Base-by-base conservation (phyloP, 805 yeast species). In the Zygoascus bituminiphila region DNA sequence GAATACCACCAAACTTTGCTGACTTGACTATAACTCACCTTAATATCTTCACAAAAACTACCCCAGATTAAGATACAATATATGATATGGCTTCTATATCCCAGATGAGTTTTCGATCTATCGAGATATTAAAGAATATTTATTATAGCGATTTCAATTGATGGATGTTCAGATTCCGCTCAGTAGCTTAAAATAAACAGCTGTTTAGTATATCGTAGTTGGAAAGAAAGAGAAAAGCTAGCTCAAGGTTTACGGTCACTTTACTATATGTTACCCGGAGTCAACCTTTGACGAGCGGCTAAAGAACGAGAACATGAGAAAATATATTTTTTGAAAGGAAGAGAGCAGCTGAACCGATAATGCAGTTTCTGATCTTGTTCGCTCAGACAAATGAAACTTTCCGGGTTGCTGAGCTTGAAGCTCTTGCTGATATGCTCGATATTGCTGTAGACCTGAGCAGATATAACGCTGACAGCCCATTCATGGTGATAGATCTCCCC, bases 341-440 rank as follows among this genome's bases (percentile, higher is more conserved):
- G 3, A 12, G 33, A 29, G 33, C 33, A 29, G 33, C n/a, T n/a
- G n/a, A n/a, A n/a, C n/a, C 36, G 14, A 40, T 40, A 24, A 63
- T 62, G 64, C 73, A 76, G 47, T 93, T 87, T 60, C 63, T 91
- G 43, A 70, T 93, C n/a, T 79, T 83, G 60, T 73, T 93, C 61
- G 96, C 96, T 2, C 96, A 89, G 65, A 76, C 82, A 38, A 88
- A 88, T 60, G 79, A 82, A 45, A 74, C 77, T 51, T 91, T 91
- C 65, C 73, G 98, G 44, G 66, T 67, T 33, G 86, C 95, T 0
- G 98, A 91, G 66, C 67, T 93, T 31, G 88, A 84, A 57, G 82
- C 97, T 0, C 66, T 93, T 41, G 97, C 97, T 0, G 80, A 78
- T 29, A 64, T 84, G 46, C 67, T 76, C 54, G 66, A 67, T 15